phyloP scores from a whole-genome alignment of 2,329 filamentous ascomycete species.

The Aspergillus sp. region DNA sequence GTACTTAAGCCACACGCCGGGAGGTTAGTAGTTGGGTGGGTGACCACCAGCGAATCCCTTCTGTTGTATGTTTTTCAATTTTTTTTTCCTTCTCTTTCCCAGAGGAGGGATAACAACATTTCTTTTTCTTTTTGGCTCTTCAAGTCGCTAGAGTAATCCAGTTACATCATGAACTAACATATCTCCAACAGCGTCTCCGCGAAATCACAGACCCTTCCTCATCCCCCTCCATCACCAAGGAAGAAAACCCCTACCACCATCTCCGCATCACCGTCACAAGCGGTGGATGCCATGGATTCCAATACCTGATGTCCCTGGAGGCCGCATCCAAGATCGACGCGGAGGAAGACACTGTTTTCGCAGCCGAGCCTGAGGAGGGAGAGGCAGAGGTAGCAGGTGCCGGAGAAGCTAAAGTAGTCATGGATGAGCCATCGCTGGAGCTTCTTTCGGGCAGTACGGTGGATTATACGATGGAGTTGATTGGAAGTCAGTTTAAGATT shows the following conservation, averaged over 20 bases:
- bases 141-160: no score
- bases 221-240: conserved; percentile 35
- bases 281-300: conserved; percentile 96
- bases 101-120: not conserved
- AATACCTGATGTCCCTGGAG: conserved; percentile 90
- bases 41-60: conserved; percentile 50
- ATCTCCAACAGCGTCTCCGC: conserved; percentile 59
- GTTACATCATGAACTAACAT: not conserved
- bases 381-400: conserved; percentile 43
- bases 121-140: conserved; percentile 1
- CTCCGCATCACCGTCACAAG: conserved; percentile 91
- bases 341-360: conserved; percentile 87
- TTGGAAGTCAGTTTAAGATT: conserved; percentile 94
- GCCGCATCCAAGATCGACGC: conserved; percentile 56
- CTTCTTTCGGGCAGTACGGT: conserved; percentile 90
- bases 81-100: conserved; percentile 16
- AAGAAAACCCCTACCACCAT: conserved; percentile 72
- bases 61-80: conserved; percentile 46
- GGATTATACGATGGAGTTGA: conserved; percentile 94
- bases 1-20: conserved; percentile 50
- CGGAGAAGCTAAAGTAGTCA: conserved; percentile 73
- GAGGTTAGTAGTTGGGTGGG: conserved; percentile 50
- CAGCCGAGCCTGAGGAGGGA: conserved; percentile 52
- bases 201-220: conserved; percentile 65
- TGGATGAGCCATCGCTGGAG: conserved; percentile 85